Conservation (phyloP, 2,329 filamentous ascomycete genomes). For the Ceratocystis variospora region DNA sequence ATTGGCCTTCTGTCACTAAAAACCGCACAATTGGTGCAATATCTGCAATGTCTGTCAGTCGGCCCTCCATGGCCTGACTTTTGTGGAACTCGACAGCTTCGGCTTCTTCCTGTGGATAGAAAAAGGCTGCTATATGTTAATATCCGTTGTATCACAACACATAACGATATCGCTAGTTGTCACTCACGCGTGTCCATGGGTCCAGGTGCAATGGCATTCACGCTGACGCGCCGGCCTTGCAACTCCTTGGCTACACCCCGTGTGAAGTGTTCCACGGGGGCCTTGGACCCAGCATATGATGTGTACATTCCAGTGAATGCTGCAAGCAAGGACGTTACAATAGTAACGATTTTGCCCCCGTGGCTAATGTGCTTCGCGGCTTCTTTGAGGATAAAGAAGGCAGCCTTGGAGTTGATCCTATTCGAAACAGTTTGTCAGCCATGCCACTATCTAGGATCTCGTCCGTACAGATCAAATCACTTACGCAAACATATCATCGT, state of each 20-base stretch:
- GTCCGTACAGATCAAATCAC: slow-evolving; percentile 19
- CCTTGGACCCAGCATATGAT: slow-evolving; percentile 33
- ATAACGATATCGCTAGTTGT: neutral
- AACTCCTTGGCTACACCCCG: slow-evolving; percentile 28
- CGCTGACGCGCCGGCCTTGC: slow-evolving; percentile 25
- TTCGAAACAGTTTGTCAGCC: neutral
- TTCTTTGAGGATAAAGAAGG: slow-evolving; percentile 34
- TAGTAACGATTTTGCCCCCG: slow-evolving; percentile 35
- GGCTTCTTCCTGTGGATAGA: slow-evolving; percentile 31
- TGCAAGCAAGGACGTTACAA: slow-evolving; percentile 32
- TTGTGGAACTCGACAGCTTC: slow-evolving; percentile 34
- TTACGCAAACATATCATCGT: slow-evolving; percentile 35
- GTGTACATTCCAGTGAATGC: slow-evolving; percentile 35
- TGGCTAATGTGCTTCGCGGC: slow-evolving; percentile 31
- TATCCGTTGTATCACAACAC: neutral
- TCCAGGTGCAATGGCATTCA: slow-evolving; percentile 28
- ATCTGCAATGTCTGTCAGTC: slow-evolving; percentile 31
- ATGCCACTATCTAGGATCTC: neutral
- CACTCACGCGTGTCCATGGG: slow-evolving; percentile 31
- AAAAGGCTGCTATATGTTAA: slow-evolving; percentile 27
- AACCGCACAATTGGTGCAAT: slow-evolving; percentile 35
- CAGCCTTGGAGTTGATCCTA: slow-evolving; percentile 34
- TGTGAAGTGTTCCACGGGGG: slow-evolving; percentile 30
- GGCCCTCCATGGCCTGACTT: slow-evolving; percentile 30
- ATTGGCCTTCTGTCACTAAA: slow-evolving; percentile 31